Base-by-base conservation (phyloP, 768 basidiomycete genomes). In the Coprinopsis sp. region DNA sequence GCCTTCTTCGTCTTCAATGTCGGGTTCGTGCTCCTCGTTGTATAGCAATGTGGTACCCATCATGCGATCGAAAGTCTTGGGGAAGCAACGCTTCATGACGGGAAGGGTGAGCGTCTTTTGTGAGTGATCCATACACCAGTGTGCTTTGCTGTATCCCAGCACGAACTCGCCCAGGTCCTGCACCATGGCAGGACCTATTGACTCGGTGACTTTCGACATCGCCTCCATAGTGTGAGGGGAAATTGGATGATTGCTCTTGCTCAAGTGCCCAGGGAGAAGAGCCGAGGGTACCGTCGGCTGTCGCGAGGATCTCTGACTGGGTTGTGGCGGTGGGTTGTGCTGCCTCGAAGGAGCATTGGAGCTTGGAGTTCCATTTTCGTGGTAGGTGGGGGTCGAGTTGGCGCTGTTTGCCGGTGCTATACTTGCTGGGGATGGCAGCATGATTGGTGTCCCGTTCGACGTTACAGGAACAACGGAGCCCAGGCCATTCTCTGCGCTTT, bases 1-100 rank as follows among this genome's bases (percentile, higher is more conserved):
- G 52, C 87, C 85, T 60, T 88, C 87, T 53, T 88, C 84, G 54
- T 91, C 88, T 60, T 90, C 87, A 44, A 90, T 78, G 52, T 90
- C 87, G 10, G 84, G 83, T 51, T 89, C 86, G 46, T 84, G 74
- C 61, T 91, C 87, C 53, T 91, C 87, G 13, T 72, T 71, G 0
- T 76, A 69, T 0, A 72, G 66, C 41, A 87, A 65, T 19, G 78
- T 80, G 19, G 82, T 78, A 50, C 79, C 68, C 54, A 87, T 72
- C 72, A 90, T 77, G 37, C 88, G 82, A 8, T 81, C 75, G 60
- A 84, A 87, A 1, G 88, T 90, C 24, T 69, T 75, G 21, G 88
- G 88, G 65, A 84, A 91, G 66, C 81, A 79, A 28, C 79, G 78
- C 7, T 79, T 72, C 63, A 91, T 61, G 37, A 81, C 70, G 6